phyloP scores from a whole-genome alignment of 2,329 filamentous ascomycete genomes.

The Penicillium polonicum region DNA sequence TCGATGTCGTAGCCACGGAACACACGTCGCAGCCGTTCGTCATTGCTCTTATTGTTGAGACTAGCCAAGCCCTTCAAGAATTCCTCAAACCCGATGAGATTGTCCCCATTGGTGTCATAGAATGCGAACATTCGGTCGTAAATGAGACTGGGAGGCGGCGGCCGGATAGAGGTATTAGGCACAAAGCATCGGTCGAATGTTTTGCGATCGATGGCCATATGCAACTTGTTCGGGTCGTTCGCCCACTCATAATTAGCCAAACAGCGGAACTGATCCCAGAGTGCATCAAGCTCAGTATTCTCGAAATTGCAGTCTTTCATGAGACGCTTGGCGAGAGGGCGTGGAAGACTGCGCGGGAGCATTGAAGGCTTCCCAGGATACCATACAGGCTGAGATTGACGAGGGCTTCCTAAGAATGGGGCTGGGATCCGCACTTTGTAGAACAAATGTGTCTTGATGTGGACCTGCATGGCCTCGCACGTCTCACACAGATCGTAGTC shows the following conservation, averaged over 20 bases:
- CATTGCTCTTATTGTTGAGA: constrained; percentile 56
- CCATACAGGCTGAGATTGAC: constrained; percentile 78
- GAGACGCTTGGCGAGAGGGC: constrained; percentile 65
- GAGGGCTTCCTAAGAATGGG: constrained; percentile 73
- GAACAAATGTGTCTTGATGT: constrained; percentile 90
- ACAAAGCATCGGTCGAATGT: constrained; percentile 91
- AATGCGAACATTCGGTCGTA: constrained; percentile 97
- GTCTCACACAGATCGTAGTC: constrained; percentile 95
- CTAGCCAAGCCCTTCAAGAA: constrained; percentile 79
- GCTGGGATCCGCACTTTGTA: constrained; percentile 93
- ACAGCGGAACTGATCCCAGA: constrained; percentile 96
- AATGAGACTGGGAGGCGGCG: constrained; percentile 80
- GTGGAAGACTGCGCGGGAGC: constrained; percentile 66
- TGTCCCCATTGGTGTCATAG: constrained; percentile 88
- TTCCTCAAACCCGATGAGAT: constrained; percentile 86
- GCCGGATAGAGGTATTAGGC: constrained; percentile 74
- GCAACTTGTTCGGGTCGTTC: constrained; percentile 73
- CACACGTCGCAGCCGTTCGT: constrained; percentile 69
- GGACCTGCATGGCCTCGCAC: constrained; percentile 71
- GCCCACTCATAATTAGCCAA: constrained; percentile 84
- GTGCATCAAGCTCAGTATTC: constrained; percentile 81
- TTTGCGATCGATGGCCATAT: constrained; percentile 82
- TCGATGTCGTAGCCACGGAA: constrained; percentile 93
- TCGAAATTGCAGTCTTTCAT: constrained; percentile 75
- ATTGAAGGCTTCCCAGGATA: constrained; percentile 83